A percentile compares a stretch with the other conserved stretches of the same genome.
Conservation (phyloP, 2,329 filamentous ascomycete species). For the Scedosporium apiospermum region DNA sequence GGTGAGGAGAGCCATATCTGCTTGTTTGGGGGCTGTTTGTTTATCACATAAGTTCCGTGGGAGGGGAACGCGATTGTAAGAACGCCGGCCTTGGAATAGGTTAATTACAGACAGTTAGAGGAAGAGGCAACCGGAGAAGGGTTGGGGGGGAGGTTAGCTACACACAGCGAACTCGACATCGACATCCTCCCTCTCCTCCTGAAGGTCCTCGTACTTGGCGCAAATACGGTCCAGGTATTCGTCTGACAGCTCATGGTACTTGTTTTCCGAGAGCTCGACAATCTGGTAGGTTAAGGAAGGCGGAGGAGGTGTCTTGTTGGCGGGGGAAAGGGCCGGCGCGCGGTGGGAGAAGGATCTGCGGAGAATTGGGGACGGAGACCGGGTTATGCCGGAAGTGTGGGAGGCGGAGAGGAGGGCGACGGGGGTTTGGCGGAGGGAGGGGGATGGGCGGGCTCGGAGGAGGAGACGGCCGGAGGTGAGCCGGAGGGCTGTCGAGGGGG, state of each 20-base stretch:
- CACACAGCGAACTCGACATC: constrained; percentile 86
- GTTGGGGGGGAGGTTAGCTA: constrained; percentile 11
- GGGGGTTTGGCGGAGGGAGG: not conserved
- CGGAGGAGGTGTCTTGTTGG: not conserved
- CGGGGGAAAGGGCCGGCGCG: not conserved
- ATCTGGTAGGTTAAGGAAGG: constrained; percentile 28
- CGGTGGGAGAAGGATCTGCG: not conserved
- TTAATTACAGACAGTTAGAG: constrained; percentile 8
- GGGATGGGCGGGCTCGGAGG: not conserved
- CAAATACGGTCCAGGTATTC: constrained; percentile 55
- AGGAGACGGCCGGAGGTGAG: not conserved
- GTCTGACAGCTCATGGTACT: constrained; percentile 74
- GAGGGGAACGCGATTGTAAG: constrained; percentile 63
- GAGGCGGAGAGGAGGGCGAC: not conserved
- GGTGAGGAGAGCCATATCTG: constrained; percentile 96
- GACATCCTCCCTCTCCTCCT: constrained; percentile 64
- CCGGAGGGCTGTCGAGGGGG: not conserved
- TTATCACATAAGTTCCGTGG: constrained; percentile 81
- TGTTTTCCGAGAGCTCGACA: constrained; percentile 54
- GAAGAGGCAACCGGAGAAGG: not conserved
- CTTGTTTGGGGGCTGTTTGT: constrained; percentile 97
- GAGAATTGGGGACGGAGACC: not conserved
- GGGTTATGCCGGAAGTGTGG: not conserved
- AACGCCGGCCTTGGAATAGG: constrained; percentile 72
- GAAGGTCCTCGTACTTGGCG: constrained; percentile 57